Evolutionary conservation across 768 basidiomycete genomes (phyloP).

Genomic region (Xerocomellus intermedius): DNA sequence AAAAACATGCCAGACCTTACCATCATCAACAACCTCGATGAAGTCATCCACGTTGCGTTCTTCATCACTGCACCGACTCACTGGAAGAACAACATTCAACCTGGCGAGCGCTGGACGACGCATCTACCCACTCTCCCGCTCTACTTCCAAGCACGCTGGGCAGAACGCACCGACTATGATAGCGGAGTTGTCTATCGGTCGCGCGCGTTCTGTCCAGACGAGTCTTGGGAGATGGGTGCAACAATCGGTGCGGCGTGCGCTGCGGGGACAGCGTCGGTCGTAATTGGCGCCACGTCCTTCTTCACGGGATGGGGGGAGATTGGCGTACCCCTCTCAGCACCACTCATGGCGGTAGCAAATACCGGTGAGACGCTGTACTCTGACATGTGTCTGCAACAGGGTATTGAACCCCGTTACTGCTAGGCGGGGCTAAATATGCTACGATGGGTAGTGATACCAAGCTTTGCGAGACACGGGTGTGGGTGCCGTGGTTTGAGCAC

Average conservation of each 20-base stretch:
- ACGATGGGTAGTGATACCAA: not conserved
- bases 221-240: constrained; percentile 21
- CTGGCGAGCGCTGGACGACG: constrained; percentile 19
- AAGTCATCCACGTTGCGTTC: constrained; percentile 22
- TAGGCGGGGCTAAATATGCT: constrained; percentile 13
- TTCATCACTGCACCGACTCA: constrained; percentile 9
- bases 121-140: constrained; percentile 9
- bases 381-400: too few species aligned
- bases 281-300: constrained; percentile 3
- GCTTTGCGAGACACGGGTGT: constrained; percentile 19
- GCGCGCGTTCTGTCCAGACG: constrained; percentile 11
- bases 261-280: constrained; percentile 20
- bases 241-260: constrained; percentile 17
- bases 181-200: constrained; percentile 4
- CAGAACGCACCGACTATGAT: constrained; percentile 10
- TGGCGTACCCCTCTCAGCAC: not conserved
- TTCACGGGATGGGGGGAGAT: not conserved
- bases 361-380: constrained; percentile 1
- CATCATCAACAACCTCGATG: constrained; percentile 17
- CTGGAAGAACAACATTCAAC: constrained; percentile 20
- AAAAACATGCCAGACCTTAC: constrained; percentile 19
- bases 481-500: constrained; percentile 23
- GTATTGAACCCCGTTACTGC: not conserved
- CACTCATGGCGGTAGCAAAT: constrained; percentile 13
- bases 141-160: constrained; percentile 15